Evolutionary conservation across 306 rosid genomes (phyloP).

Genomic region (Carpinus fangiana): DNA sequence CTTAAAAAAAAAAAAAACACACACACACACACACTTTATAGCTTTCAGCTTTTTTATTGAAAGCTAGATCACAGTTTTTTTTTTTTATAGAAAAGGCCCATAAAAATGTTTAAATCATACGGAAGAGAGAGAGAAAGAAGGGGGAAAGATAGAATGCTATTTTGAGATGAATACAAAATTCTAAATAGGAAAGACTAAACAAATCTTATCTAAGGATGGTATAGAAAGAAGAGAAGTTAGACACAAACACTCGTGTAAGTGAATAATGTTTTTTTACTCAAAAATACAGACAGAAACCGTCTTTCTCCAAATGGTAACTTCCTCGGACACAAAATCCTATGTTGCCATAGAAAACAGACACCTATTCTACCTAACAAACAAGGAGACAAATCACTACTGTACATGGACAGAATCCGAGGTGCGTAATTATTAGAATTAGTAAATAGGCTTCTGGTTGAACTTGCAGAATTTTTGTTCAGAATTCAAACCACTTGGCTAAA

Average conservation of each 20-base stretch:
- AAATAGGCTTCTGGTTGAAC: not conserved
- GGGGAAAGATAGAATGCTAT: no score
- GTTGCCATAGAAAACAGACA: not conserved
- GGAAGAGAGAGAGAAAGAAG: slow-evolving; percentile 11
- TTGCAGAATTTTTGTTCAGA: not conserved
- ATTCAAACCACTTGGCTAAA: not conserved
- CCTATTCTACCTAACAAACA: not conserved
- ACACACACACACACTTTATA: no score
- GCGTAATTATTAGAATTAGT: not conserved
- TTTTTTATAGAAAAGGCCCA: slow-evolving; percentile 6
- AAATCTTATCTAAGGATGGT: not conserved
- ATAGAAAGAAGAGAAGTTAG: not conserved
- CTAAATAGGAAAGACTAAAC: not conserved
- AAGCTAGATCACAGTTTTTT: not conserved
- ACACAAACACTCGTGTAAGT: not conserved
- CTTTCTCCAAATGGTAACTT: not conserved
- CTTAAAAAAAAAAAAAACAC: not conserved
- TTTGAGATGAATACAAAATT: not conserved
- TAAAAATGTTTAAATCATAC: not conserved
- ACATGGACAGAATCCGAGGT: not conserved
- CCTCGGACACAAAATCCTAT: not conserved
- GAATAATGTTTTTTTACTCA: not conserved
- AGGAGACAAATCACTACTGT: not conserved
- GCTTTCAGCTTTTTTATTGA: slow-evolving; percentile 9
- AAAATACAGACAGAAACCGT: not conserved